A percentile compares a stretch with the other conserved stretches of the same genome.
Evolutionary conservation across 2,329 filamentous ascomycete genomes (phyloP).

Genomic region (Ambrosiella cleistominuta): DNA sequence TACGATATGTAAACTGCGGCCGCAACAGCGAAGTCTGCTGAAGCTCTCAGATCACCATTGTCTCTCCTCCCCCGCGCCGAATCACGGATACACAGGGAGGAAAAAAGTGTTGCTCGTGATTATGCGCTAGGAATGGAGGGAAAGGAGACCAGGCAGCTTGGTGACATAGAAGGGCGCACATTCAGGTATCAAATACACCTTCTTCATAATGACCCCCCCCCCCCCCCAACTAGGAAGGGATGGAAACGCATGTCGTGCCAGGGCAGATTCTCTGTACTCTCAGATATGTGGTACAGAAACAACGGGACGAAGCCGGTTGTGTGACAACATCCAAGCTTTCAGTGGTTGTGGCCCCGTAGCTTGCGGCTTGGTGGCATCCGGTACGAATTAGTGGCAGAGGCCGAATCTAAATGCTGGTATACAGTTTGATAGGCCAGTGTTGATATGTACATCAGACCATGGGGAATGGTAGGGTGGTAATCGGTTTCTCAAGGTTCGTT

Average conservation of each 20-base stretch:
- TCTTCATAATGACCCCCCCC: too few relatives aligned
- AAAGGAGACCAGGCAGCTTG: background rate
- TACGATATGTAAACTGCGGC: background rate
- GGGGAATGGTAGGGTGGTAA: too few relatives aligned
- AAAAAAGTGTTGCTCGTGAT: background rate
- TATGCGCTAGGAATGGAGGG: background rate
- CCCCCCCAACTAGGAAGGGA: background rate
- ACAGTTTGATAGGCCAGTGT: too few relatives aligned
- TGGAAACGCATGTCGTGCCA: background rate
- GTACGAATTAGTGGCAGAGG: background rate
- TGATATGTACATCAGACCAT: too few relatives aligned
- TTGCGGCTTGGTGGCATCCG: background rate
- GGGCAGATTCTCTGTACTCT: background rate
- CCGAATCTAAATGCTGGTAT: too few relatives aligned
- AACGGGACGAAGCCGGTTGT: constrained; percentile 2
- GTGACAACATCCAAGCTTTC: background rate
- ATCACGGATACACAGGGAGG: background rate
- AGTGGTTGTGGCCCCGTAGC: background rate
- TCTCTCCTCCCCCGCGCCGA: background rate
- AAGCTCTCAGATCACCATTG: background rate
- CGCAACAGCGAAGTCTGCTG: too few relatives aligned
- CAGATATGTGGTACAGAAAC: constrained; percentile 1
- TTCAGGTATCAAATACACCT: too few relatives aligned
- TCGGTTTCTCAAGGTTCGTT: too few relatives aligned
- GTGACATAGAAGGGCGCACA: too few relatives aligned